Base-by-base conservation (phyloP, 2,329 filamentous ascomycete genomes). In the Monilinia fructigena region DNA sequence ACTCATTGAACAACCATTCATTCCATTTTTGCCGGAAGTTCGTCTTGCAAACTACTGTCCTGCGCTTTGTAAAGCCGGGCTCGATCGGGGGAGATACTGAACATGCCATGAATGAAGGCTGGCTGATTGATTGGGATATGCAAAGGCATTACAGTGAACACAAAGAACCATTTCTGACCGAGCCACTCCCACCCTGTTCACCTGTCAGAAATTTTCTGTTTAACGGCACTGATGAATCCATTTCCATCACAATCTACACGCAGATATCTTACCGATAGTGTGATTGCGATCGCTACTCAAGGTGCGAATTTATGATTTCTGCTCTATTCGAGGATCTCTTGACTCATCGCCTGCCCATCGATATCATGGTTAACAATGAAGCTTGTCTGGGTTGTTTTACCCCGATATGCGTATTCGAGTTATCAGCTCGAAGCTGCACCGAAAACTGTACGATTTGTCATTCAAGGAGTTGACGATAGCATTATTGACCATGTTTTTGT, bases 251-350 rank as follows among this genome's bases (percentile, higher is more conserved):
- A 40, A 40, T 45, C 35, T 26, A 35, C 52, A 55, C 31, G 64
- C 16, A 52, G 26, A 52, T 2, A 40, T 69, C 67, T 67, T 70
- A 71, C 71, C 26, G 67, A 63, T 53, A 77, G 42, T 20, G 70
- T 74, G 7, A 73, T 70, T 8, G 76, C 76, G 65, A 78, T 67
- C n/a, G 75, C 76, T 35, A 76, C 71, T 76, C 76, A 78, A 14
- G 75, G 75, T 40, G 76, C 72, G 0, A 74, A 58, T 65, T 76
- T 75, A 4, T 73, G 68, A 6, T 67, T 63, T 35, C 68, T 68
- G 55, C 74, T 72, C 76, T 76, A 78, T 14, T 66, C 53, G 47
- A 68, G 66, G 18, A 77, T 65, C 6, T 70, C 56, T 14, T 55
- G 35, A 45, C 70, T 62, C 66, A 73, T 73, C 10, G 63, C 38